A percentile compares a stretch with the other conserved stretches of the same genome.
Evolutionary conservation across 1,139 yeast genomes (phyloP).

Genomic region (Hyphopichia wangnamkhiaoensis): DNA sequence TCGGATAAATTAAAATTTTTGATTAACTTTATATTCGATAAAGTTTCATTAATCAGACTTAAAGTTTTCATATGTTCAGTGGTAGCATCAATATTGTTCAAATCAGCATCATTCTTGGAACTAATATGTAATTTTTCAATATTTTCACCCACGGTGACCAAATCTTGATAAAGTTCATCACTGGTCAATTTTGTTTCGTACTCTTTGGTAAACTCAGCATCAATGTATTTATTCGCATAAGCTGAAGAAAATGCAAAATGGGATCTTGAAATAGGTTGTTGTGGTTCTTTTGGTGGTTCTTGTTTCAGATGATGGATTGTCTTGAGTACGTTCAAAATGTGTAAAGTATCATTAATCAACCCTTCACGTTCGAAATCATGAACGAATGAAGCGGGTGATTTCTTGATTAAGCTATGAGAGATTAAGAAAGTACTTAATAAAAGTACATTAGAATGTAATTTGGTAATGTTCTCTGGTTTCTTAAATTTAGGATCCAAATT

Average conservation of each 20-base stretch:
- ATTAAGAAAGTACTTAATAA: conserved; percentile 57
- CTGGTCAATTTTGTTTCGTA: conserved; percentile 24
- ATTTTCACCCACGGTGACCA: conserved; percentile 19
- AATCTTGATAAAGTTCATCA: conserved; percentile 18
- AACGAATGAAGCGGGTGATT: conserved; percentile 46
- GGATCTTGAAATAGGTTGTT: conserved; percentile 5
- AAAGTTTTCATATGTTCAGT: conserved; percentile 21
- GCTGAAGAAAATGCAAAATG: conserved; percentile 10
- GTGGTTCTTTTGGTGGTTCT: conserved; percentile 10
- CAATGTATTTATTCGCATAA: conserved; percentile 29
- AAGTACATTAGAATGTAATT: conserved; percentile 34
- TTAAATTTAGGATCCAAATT: conserved; percentile 5
- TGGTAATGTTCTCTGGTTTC: conserved; percentile 13
- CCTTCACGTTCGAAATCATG: conserved; percentile 72
- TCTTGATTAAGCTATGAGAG: conserved; percentile 44
- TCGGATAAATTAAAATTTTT: conserved; percentile 24
- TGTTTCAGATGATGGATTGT: no score
- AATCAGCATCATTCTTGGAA: conserved; percentile 14
- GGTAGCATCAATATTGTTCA: conserved; percentile 6
- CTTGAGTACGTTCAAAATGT: conserved; percentile 20
- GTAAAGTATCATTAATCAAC: conserved; percentile 52
- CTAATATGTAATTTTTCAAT: conserved; percentile 20
- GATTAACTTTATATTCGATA: conserved; percentile 12
- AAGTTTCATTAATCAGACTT: conserved; percentile 15
- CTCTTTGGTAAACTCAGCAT: conserved; percentile 35